Base-by-base conservation (phyloP, 176 grass and related monocot species). In the Triticum urartu region DNA sequence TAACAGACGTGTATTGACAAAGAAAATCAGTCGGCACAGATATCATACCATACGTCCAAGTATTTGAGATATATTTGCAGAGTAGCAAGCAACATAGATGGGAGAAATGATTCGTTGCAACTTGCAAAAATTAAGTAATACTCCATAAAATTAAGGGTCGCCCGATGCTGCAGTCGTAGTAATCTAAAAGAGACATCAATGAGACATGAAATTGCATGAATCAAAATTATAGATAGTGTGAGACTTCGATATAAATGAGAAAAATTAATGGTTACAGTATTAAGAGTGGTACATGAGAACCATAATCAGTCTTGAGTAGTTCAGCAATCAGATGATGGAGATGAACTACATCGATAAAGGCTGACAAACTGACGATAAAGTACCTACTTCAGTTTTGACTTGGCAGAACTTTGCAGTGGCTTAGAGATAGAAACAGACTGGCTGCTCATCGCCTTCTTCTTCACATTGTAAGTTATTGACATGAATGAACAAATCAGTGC, bases 371-470 rank as follows among this genome's bases (percentile, higher is more conserved):
- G 70, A 47, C 11, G 48, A n/a, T 62, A 52, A 36, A 80, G 18
- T 42, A 45, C 79, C 92, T 95, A 98, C 87, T 98, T 98, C 86
- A 98, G 91, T 90, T 98, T 98, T 54, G 92, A 95, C 84, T 98
- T 98, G 64, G 96, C 86, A 42, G 93, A 98, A 79, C 93, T 98
- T 87, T 95, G 91, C 54, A 98, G 79, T 20, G 96, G 96, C 71
- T 92, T 95, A 25, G 92, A 87, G 36, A 95, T 87, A 33, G 93
- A 82, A 80, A 94, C 92, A 71, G 88, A 63, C 14, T 90, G 90
- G 72, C 78, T 92, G 84, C 85, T 95, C 68, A 33, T 73, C 5
- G 26, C 86, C 21, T 82, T 89, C 88, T 91, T 89, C 79, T 92
- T 98, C 77, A 87, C 56, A 75, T 92, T 98, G 34, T 92, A 92